Base-by-base conservation (phyloP, 2,329 filamentous ascomycete genomes). In the Ascochyta fabae region DNA sequence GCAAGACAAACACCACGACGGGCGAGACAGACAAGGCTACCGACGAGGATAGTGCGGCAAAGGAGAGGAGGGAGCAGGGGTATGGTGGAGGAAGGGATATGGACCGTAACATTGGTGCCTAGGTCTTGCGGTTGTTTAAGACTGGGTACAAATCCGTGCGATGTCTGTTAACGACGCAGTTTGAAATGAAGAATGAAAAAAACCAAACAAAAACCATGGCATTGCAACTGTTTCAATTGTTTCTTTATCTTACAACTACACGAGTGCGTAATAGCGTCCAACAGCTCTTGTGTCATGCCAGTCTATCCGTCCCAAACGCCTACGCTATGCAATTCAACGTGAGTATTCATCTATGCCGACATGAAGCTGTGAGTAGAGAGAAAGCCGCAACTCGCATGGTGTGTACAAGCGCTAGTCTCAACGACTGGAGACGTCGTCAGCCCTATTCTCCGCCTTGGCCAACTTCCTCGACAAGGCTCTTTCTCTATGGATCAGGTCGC, bases 81-180 rank as follows among this genome's bases (percentile, higher is more conserved):
- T 85, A 86, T 75, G 83, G 81, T 16, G 78, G 75, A 29, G 57
- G 53, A 22, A 68, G 62, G 76, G 84, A 76, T 77, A 81, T 74
- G 80, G 75, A 72, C 54, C 58, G 66, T 54, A 67, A 67, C 42
- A 77, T 87, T 73, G 84, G 85, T 33, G 85, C 79, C 55, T 85
- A 47, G 58, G 29, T 33, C 33, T 27, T 7, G 9, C 3, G 13
- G 4, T 3, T 26, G 23, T 19, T 19, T 19, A 19, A 19, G 19
- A 19, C 19, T 39, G 26, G 23, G 9, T 27, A 16, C 8, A 35
- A 29, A 29, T 22, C 29, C 29, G 29, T 31, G 12, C 29, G 9
- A 15, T 15, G 29, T 31, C 1, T 13, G 29, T 13, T 15, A 12
- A 15, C 12, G 29, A 31, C 29, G 10, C 12, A 12, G 12, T 31